Evolutionary conservation across 169 alveolate species (phyloP).

Genomic region (Cryptosporidium bovis): DNA sequence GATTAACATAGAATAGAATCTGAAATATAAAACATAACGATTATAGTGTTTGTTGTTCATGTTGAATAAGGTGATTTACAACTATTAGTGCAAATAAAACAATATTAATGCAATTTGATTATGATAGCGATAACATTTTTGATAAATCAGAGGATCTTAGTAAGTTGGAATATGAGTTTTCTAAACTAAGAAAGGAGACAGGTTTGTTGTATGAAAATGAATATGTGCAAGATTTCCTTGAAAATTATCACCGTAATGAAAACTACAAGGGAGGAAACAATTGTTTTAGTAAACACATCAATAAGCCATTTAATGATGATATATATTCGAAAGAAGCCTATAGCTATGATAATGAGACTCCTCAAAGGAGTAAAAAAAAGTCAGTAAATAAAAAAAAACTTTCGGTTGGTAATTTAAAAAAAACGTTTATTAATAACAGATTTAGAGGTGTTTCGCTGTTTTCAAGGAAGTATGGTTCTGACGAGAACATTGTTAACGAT

Average conservation of each 20-base stretch:
- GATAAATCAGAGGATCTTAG: slow-evolving; percentile 1
- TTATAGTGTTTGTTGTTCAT: too few species aligned
- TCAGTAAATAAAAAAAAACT: not conserved
- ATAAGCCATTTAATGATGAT: not conserved
- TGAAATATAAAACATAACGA: too few species aligned
- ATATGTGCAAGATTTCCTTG: slow-evolving; percentile 50
- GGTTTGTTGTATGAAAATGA: slow-evolving; percentile 43
- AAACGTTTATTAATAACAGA: not conserved
- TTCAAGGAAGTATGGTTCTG: slow-evolving; percentile 61
- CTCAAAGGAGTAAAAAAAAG: not conserved
- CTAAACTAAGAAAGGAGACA: slow-evolving; percentile 54
- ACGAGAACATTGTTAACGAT: not conserved
- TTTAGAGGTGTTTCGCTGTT: not conserved
- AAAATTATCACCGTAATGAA: slow-evolving; percentile 38
- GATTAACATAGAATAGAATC: too few species aligned
- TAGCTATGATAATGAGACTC: slow-evolving; percentile 33
- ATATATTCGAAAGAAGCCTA: not conserved
- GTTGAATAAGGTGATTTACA: not conserved
- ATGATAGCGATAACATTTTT: not conserved
- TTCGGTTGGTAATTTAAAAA: not conserved
- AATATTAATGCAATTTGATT: slow-evolving; percentile 54
- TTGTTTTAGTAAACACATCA: not conserved
- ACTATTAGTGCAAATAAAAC: not conserved
- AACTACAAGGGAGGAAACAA: not conserved
- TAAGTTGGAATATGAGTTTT: slow-evolving; percentile 44